Base-by-base conservation (phyloP, 768 basidiomycete genomes). In the Leccinum variicolor region DNA sequence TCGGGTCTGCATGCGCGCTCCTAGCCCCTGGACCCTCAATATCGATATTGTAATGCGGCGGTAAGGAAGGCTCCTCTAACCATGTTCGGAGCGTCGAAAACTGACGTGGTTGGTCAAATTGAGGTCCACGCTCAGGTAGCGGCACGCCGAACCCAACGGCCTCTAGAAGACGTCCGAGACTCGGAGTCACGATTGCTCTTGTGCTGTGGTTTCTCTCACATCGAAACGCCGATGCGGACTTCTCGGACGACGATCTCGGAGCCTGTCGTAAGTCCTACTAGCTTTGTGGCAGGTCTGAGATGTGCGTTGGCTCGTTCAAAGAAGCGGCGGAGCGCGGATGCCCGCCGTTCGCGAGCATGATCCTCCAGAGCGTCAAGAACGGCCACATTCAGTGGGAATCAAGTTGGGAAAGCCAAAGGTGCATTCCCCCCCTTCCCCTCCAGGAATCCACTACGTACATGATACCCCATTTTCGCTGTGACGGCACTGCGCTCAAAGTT, bases 381-480 rank as follows among this genome's bases (percentile, higher is more conserved):
- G 9, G n/a, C 41, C 3, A 6, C 19, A 31, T 9, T 19, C 58
- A 25, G 39, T 17, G 9, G 50, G 5, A 13, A 36, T 52, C 56
- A 63, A 57, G 56, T 47, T 33, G 26, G 61, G 60, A 48, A 62
- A 43, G 8, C 39, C 15, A 1, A 52, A 57, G 33, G 21, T n/a
- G 26, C 36, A 39, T 39, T 54, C 53, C 25, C 26, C n/a, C 39
- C 48, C 60, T 55, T 23, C 23, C 17, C 46, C 49, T 63, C 50
- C 41, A 54, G 53, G 57, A 57, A 59, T 28, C 21, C n/a, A 41
- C 5, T 9, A 39, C 7, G n/a, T 26, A 33, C 31, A 33, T 0
- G 31, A 33, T 6, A 9, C 45, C 15, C 50, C 36, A 8, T 39
- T 23, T 25, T 13, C 10, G 11, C 11, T 8, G n/a, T 31, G 3